Evolutionary conservation across 192 early-diverging fungal species (phyloP), one percentile per base, ranked within the genome.

Genomic region (Phlyctochytrium bullatum): DNA sequence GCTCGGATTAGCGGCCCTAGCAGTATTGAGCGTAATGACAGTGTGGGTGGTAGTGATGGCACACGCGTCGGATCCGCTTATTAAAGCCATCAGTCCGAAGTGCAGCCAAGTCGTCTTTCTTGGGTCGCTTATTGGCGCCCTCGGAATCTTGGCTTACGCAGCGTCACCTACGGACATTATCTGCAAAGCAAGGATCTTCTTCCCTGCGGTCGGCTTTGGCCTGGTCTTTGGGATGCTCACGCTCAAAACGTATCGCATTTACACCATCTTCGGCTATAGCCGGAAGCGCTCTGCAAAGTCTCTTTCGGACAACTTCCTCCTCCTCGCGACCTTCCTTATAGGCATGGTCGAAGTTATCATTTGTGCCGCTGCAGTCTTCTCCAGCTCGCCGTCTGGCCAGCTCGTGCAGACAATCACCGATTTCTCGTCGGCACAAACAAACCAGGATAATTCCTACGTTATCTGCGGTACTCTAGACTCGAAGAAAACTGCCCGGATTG

Each of bases 161-260:
- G 51, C 33, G 10, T 16, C 34, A 14, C 62, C 62, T 3, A 3
- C 32, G 40, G 62, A 52, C 29, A 16, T 20, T 20, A 40, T 52
- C 14, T 64, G 62, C 62, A 29, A 27, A 2, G 10, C 52, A n/a
- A 16, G 62, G 25, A 29, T 35, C 12, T 28, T 64, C 40, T 32
- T 64, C 34, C 62, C 62, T 14, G 16, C 62, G 25, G n/a, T 64
- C 40, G 62, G 23, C 6, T 64, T 64, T 31, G 62, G 31, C 2
- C 34, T 64, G 23, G 62, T 64, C 6, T 64, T 64, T 52, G 62
- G 62, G 25, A 64, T 64, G 62, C 16, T 64, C 10, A 10, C 14
- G 34, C 25, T 64, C 4, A 64, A 64, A 28, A 64, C 62, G 24
- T 64, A 53, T 40, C 34, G 62, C n/a, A 64, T 64, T 32, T 64